Conservation (phyloP, 2,329 filamentous ascomycete species). For the Aspergillus aculeatinus region DNA sequence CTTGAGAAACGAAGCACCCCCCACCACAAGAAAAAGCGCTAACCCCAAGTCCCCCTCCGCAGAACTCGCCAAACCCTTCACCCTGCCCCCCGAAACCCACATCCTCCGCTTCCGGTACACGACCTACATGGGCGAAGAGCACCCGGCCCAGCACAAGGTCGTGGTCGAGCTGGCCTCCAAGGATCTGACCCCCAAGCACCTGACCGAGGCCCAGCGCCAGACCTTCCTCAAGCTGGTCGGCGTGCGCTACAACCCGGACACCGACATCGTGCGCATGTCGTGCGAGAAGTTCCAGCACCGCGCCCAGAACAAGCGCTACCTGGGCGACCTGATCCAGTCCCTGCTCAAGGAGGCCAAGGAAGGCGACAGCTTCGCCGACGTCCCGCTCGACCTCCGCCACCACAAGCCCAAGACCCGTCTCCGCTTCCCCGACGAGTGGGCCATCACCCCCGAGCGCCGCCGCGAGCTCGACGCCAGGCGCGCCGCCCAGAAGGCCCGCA, state of each 20-base stretch:
- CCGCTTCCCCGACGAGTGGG: conserved; percentile 80
- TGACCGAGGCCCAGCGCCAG: conserved; percentile 65
- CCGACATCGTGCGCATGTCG: conserved; percentile 80
- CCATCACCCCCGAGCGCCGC: conserved; percentile 68
- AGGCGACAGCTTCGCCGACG: conserved; percentile 79
- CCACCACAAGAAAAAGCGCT: too few relatives aligned
- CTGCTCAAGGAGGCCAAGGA: conserved; percentile 77
- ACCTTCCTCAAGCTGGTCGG: conserved; percentile 90
- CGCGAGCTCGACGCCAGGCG: conserved; percentile 64
- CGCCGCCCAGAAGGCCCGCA: conserved; percentile 51
- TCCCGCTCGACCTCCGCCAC: conserved; percentile 87
- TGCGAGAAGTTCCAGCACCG: conserved; percentile 84
- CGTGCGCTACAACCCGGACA: conserved; percentile 81
- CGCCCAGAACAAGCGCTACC: conserved; percentile 95
- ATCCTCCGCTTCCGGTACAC: conserved; percentile 95
- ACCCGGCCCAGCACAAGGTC: conserved; percentile 90
- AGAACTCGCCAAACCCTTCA: conserved; percentile 80
- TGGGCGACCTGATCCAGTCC: conserved; percentile 73
- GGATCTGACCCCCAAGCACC: conserved; percentile 61
- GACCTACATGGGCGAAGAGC: conserved; percentile 89
- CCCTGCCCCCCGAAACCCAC: conserved; percentile 61
- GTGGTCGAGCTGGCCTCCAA: conserved; percentile 81
- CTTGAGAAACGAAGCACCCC: too few relatives aligned
- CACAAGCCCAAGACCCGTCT: conserved; percentile 67
- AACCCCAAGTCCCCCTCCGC: too few relatives aligned